Evolutionary conservation across 345 rosid species (phyloP).

Genomic region (Corchorus capsularis): DNA sequence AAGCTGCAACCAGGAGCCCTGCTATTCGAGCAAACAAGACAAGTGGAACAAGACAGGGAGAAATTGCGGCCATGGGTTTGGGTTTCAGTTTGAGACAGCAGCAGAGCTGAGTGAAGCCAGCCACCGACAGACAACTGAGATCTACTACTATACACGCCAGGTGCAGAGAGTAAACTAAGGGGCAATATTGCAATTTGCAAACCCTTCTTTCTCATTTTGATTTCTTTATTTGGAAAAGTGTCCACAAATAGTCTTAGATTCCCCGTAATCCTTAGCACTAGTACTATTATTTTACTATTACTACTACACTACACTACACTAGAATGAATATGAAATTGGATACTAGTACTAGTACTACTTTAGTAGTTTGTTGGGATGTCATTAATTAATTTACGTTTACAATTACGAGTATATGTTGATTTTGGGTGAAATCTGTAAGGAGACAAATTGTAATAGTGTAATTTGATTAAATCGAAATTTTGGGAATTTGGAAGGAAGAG

Average conservation of each 20-base stretch:
- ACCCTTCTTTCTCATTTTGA: not conserved
- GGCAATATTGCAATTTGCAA: no score
- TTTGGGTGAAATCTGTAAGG: not conserved
- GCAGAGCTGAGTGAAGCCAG: slow-evolving; percentile 5
- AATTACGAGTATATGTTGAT: not conserved
- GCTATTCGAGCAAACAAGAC: slow-evolving; percentile 71
- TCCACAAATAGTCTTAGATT: not conserved
- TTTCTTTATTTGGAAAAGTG: not conserved
- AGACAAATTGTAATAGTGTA: not conserved
- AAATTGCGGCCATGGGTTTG: slow-evolving; percentile 25
- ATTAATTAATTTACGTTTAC: no score
- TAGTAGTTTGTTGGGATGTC: no score
- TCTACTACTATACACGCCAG: not conserved
- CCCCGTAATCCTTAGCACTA: not conserved
- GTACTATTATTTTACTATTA: not conserved
- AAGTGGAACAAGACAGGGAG: slow-evolving; percentile 41
- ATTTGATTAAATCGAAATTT: not conserved
- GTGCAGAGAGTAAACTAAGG: not conserved
- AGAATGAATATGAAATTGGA: not conserved
- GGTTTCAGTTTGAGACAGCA: not conserved
- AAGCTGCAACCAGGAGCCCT: slow-evolving; percentile 52
- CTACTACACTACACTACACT: not conserved
- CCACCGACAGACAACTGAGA: slow-evolving; percentile 17
- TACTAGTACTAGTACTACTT: no score
- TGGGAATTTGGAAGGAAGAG: not conserved